A percentile compares a stretch with the other conserved stretches of the same genome.
Conservation (phyloP, 768 basidiomycete genomes). For the Mycena indigotica region DNA sequence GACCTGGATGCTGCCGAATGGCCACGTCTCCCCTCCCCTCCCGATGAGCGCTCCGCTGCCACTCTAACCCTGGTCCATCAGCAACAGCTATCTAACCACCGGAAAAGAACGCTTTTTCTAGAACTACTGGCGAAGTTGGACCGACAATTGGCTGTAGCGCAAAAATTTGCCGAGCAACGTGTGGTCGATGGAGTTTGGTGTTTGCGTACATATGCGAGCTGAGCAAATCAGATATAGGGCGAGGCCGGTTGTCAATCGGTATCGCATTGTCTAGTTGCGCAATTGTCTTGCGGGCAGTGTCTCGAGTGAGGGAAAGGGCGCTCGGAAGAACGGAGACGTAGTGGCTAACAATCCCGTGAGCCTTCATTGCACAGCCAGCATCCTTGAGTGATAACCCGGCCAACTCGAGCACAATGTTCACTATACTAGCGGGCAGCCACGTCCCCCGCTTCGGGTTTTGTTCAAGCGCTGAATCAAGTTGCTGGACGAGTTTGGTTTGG, state of each 20-base stretch:
- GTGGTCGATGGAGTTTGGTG: constrained; percentile 22
- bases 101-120: background rate
- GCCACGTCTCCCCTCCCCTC: too few species aligned
- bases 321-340: constrained; percentile 27
- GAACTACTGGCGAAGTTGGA: background rate
- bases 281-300: constrained; percentile 31
- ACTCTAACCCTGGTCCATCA: too few species aligned
- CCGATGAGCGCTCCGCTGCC: too few species aligned
- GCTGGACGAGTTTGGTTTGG: constrained; percentile 31
- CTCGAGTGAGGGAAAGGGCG: constrained; percentile 13
- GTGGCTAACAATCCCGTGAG: constrained; percentile 29
- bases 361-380: constrained; percentile 30
- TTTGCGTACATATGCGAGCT: constrained; percentile 39
- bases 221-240: constrained; percentile 31
- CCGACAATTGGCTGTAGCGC: too few species aligned
- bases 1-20: too few species aligned
- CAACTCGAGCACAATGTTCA: constrained; percentile 34
- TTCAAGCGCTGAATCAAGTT: constrained; percentile 35
- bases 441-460: constrained; percentile 23
- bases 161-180: too few species aligned
- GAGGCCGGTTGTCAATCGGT: constrained; percentile 20
- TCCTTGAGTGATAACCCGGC: constrained; percentile 30
- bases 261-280: constrained; percentile 23
- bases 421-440: constrained; percentile 32
- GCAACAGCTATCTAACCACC: background rate